Base-by-base conservation (phyloP, 805 yeast genomes). In the Candida palmyrensis region DNA sequence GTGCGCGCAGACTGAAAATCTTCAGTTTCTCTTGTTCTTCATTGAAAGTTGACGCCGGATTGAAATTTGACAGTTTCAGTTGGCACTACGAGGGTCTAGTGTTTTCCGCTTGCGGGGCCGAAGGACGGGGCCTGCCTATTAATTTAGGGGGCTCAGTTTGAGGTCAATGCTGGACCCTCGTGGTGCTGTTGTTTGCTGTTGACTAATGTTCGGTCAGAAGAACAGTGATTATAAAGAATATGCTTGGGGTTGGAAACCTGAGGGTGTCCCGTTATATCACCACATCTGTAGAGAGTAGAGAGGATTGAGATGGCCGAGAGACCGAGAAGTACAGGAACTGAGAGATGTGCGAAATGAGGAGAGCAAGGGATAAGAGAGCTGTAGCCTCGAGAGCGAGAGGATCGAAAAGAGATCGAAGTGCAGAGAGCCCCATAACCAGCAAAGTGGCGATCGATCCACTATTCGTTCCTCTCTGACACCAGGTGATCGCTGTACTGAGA, bases 241-340 rank as follows among this genome's bases (percentile, higher is more conserved):
- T 57, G 52, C 49, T 43, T 37, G 54, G 51, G 63, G 54, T 48
- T 41, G 23, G 54, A 51, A 48, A 62, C 64, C 51, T 43, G 44
- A 29, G 48, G 39, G 68, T 59, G 50, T 65, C 71, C 71, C 71
- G 71, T 65, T 62, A 62, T 49, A 49, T 55, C 70, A 63, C 64
- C 29, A 65, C 64, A 64, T n/a, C n/a, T n/a, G n/a, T n/a, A n/a
- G n/a, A n/a, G n/a, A n/a, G n/a, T n/a, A n/a, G n/a, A n/a, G n/a
- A n/a, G n/a, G n/a, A n/a, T n/a, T n/a, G n/a, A n/a, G n/a, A n/a
- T n/a, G n/a, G n/a, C n/a, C n/a, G n/a, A n/a, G n/a, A n/a, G n/a
- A n/a, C n/a, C n/a, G n/a, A n/a, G n/a, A n/a, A n/a, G n/a, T n/a
- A n/a, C n/a, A n/a, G n/a, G n/a, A n/a, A n/a, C n/a, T n/a, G n/a